Conservation (phyloP, 2,329 filamentous ascomycete genomes). For the Alternaria postmessia region DNA sequence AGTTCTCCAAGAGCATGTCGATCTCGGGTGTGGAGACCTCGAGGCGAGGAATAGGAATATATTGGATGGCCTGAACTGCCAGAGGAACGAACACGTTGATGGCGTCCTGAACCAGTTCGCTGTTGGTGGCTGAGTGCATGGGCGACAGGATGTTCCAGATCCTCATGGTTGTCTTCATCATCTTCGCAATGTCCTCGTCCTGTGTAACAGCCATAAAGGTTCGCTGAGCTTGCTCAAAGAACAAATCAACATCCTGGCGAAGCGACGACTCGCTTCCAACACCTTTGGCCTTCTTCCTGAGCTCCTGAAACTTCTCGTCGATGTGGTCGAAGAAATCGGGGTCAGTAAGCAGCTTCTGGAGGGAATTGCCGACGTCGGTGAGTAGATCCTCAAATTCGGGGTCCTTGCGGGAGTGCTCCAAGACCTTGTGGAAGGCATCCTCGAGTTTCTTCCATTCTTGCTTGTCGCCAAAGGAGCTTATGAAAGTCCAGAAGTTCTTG, state of each 20-base stretch:
- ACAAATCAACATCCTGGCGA: constrained; percentile 73
- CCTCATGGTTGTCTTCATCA: constrained; percentile 71
- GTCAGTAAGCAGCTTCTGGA: constrained; percentile 84
- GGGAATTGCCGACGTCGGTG: constrained; percentile 72
- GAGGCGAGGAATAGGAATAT: constrained; percentile 88
- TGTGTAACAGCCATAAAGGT: constrained; percentile 74
- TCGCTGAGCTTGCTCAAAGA: constrained; percentile 72
- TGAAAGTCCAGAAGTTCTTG: constrained; percentile 79
- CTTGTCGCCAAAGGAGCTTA: constrained; percentile 79
- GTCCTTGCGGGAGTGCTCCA: constrained; percentile 78
- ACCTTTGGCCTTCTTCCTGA: constrained; percentile 64
- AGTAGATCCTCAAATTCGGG: constrained; percentile 84
- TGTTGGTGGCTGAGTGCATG: constrained; percentile 68
- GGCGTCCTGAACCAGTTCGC: constrained; percentile 76
- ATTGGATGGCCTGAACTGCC: constrained; percentile 79
- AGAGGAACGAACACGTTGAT: constrained; percentile 83
- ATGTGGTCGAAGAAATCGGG: constrained; percentile 84
- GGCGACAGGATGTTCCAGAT: constrained; percentile 76
- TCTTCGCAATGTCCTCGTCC: constrained; percentile 75
- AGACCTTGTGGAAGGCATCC: constrained; percentile 70
- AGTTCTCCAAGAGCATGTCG: constrained; percentile 86
- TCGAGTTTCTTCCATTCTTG: constrained; percentile 80
- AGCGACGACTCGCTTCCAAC: constrained; percentile 73
- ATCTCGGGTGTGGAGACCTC: constrained; percentile 84
- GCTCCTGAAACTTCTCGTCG: constrained; percentile 69